A percentile compares a stretch with the other conserved stretches of the same genome.
Evolutionary conservation across 306 rosid species (phyloP).

Genomic region (Pachyrhizus erosus): DNA sequence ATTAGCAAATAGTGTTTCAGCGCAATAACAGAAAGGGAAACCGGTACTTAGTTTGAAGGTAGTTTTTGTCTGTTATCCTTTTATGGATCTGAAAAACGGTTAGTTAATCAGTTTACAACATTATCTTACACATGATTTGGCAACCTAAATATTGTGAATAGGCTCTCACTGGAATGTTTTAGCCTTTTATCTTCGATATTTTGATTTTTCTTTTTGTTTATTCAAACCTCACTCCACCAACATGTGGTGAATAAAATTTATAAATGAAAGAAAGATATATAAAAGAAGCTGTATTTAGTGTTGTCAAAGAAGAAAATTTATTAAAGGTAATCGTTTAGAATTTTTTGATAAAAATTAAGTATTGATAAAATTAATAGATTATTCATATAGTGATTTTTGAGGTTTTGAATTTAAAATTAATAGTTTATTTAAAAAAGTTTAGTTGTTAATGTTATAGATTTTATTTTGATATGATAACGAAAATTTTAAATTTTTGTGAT

Average conservation of each 20-base stretch:
- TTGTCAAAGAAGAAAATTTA: too few species aligned
- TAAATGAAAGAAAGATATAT: background rate
- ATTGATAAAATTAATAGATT: too few species aligned
- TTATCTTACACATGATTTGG: background rate
- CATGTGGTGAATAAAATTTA: background rate
- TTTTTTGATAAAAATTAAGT: too few species aligned
- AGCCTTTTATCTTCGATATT: background rate
- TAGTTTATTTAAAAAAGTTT: too few species aligned
- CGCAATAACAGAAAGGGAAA: background rate
- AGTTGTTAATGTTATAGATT: too few species aligned
- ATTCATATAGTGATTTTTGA: too few species aligned
- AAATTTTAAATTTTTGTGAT: too few species aligned
- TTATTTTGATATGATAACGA: too few species aligned
- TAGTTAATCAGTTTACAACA: conserved; percentile 18
- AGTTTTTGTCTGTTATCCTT: conserved; percentile 35
- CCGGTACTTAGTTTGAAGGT: background rate
- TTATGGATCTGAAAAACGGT: background rate
- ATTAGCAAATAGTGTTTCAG: background rate
- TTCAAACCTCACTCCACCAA: background rate
- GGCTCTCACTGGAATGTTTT: background rate
- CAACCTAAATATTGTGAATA: background rate
- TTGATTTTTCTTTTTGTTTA: background rate
- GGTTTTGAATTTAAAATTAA: too few species aligned
- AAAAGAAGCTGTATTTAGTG: too few species aligned
- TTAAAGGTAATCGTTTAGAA: too few species aligned